Base-by-base conservation (phyloP, 257 asterid genomes). In the Scutellaria minor region DNA sequence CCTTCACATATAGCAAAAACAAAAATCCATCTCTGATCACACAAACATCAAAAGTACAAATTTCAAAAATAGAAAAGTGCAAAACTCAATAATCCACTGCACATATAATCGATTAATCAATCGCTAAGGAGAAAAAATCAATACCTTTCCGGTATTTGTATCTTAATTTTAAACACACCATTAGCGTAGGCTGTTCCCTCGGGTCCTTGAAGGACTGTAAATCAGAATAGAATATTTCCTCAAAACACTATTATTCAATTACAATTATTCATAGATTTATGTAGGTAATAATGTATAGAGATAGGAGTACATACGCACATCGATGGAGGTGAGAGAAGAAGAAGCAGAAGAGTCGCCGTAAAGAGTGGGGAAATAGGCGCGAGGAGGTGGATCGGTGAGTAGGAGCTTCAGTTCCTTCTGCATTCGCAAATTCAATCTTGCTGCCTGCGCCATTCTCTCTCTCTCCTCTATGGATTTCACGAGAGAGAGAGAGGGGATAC, bases 361-460 rank as follows among this genome's bases (percentile, higher is more conserved):
- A 58, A 91, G 93, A 70, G 86, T 77, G 48, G 93, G 93, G 62
- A 91, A 91, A 45, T 93, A 70, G 27, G 89, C 89, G 83, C 84
- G 86, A 57, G 86, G 90, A 35, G 97, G 97, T 63, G 97, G 96
- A 24, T 91, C 97, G 11, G 93, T 78, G 77, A 89, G 86, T 15
- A 89, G 90, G 45, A 91, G 83, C 84, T 89, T 91, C 64, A 91
- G 75, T 76, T 89, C 97, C 86, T 83, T 89, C 73, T 89, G 97
- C 93, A 91, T 87, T 72, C 97, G 95, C 40, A 84, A 83, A 78
- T 77, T 85, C 74, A 83, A 82, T 57, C 97, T 77, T 6, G 96
- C 93, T 11, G 90, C 89, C 45, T 89, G 95, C 37, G 95, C 97
- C 97, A 91, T 91, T 73, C 53, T 20, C 40, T 15, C 39, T 54